Conservation (phyloP, 495 filamentous ascomycete species). For the Aspergillus nidulans region DNA sequence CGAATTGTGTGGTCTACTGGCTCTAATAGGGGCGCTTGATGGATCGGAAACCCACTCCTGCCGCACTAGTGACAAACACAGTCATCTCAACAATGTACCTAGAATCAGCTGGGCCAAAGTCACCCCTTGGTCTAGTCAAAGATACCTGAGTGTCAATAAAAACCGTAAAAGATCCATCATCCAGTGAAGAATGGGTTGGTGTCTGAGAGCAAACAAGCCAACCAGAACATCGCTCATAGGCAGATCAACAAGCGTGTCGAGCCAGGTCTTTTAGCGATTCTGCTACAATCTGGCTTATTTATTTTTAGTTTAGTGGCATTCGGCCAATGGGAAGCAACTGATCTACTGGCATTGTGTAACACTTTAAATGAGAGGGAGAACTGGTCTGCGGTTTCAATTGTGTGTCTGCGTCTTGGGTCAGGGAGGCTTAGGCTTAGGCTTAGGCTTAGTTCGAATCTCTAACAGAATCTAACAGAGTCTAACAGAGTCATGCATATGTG, state of each 20-base stretch:
- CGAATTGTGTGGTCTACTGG: slow-evolving; percentile 11
- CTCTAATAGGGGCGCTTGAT: slow-evolving; percentile 11
- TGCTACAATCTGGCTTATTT: slow-evolving; percentile 16
- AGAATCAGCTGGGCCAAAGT: slow-evolving; percentile 5
- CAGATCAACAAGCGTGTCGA: not conserved
- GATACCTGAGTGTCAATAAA: not conserved
- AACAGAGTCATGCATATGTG: slow-evolving; percentile 5
- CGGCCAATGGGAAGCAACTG: slow-evolving; percentile 17
- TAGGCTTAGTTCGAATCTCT: not conserved
- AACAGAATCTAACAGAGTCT: not conserved
- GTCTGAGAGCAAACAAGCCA: slow-evolving; percentile 8
- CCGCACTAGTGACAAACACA: slow-evolving; percentile 30
- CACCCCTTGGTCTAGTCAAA: no score
- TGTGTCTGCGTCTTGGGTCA: not conserved
- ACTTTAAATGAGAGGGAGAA: slow-evolving; percentile 19
- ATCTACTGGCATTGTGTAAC: slow-evolving; percentile 25
- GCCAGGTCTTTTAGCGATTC: not conserved
- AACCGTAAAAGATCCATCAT: not conserved
- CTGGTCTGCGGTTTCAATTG: slow-evolving; percentile 15
- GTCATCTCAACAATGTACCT: slow-evolving; percentile 15
- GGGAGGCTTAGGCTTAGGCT: no score
- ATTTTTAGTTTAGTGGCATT: slow-evolving; percentile 16
- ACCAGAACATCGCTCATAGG: not conserved
- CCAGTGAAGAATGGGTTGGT: not conserved
- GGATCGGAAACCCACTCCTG: slow-evolving; percentile 21